A percentile compares a stretch with the other conserved stretches of the same genome.
phyloP scores from a whole-genome alignment of 2,329 filamentous ascomycete genomes.

The Blastomyces emzantsi region DNA sequence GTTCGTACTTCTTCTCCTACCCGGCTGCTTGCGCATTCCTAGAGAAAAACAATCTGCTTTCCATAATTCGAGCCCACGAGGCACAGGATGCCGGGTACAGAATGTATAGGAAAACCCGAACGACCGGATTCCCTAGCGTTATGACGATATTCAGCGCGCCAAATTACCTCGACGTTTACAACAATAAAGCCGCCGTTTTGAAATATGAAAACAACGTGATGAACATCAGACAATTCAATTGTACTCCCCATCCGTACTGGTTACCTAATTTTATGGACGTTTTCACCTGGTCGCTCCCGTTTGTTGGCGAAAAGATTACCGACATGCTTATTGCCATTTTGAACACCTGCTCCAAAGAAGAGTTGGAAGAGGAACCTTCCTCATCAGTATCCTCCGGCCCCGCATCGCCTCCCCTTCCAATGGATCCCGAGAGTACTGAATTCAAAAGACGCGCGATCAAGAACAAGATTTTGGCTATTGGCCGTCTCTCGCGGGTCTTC shows the following conservation, averaged over 20 bases:
- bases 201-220: constrained; percentile 99
- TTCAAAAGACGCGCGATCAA: constrained; percentile 96
- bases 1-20: constrained; percentile 99
- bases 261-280: constrained; percentile 99
- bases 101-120: constrained; percentile 98
- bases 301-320: constrained; percentile 98
- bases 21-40: constrained; percentile 93
- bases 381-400: constrained; percentile 63
- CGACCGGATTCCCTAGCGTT: constrained; percentile 95
- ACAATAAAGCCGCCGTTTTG: constrained; percentile 97
- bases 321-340: constrained; percentile 99
- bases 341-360: constrained; percentile 98
- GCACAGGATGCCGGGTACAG: constrained; percentile 97
- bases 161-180: constrained; percentile 98
- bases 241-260: constrained; percentile 98
- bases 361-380: constrained; percentile 81
- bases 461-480: constrained; percentile 99
- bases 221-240: constrained; percentile 99
- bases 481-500: constrained; percentile 93
- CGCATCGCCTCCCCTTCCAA: constrained; percentile 60
- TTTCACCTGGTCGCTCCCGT: constrained; percentile 98
- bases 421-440: constrained; percentile 79
- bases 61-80: constrained; percentile 94
- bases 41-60: constrained; percentile 97
- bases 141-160: constrained; percentile 99